A percentile compares a stretch with the other conserved stretches of the same genome.
These are phyloP conservation scores for Tuber indicum DNA, from an alignment of 495 filamentous ascomycete species.

Conservation along the genomic window DNA sequence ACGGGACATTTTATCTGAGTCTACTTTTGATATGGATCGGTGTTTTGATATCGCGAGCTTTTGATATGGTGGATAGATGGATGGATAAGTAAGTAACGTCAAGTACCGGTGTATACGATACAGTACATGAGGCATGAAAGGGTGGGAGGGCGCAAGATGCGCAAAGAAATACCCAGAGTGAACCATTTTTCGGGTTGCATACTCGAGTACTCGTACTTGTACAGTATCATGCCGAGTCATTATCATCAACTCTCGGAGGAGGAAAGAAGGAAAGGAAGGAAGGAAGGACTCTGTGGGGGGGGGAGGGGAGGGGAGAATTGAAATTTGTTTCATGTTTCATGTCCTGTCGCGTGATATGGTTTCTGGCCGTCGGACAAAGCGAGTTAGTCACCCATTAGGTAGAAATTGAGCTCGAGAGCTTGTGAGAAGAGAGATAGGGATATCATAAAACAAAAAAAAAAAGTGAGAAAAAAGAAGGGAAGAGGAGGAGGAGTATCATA, in stretches of 20 bases:
- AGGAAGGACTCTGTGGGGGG: too few species aligned
- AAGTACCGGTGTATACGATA: not conserved
- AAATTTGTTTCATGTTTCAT: constrained; percentile 3
- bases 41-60: not conserved
- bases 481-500: not conserved
- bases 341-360: not conserved
- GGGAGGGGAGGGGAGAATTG: not conserved
- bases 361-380: not conserved
- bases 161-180: not conserved
- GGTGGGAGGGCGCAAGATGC: not conserved
- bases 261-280: too few species aligned
- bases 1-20: not conserved
- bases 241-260: not conserved
- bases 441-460: not conserved
- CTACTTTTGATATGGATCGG: not conserved
- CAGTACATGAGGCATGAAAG: not conserved
- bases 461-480: not conserved
- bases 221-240: not conserved
- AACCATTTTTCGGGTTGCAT: not conserved
- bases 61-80: not conserved
- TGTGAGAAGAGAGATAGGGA: not conserved
- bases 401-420: not conserved
- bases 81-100: not conserved
- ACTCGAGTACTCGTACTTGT: not conserved
- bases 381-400: not conserved